phyloP scores from a whole-genome alignment of 257 asterid species.

The Forsythia viridissima region DNA sequence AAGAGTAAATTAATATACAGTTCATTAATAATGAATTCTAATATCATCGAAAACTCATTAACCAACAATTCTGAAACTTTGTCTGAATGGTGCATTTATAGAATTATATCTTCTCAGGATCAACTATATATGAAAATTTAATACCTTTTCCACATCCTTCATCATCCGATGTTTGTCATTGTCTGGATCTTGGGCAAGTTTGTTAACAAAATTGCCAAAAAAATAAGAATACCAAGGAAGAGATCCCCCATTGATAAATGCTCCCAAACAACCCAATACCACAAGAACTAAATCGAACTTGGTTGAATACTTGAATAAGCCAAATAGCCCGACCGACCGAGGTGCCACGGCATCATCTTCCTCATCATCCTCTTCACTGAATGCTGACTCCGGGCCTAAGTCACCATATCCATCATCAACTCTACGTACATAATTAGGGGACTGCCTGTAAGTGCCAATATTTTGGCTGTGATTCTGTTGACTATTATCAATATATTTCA shows the following conservation, averaged over 20 bases:
- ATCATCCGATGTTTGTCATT: slow-evolving; percentile 50
- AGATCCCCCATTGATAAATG: slow-evolving; percentile 82
- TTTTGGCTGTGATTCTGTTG: slow-evolving; percentile 15
- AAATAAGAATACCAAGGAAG: slow-evolving; percentile 88
- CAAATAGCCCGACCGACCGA: slow-evolving; percentile 51
- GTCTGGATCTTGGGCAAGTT: slow-evolving; percentile 43
- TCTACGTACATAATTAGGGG: slow-evolving; percentile 22
- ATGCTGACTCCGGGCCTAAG: slow-evolving; percentile 13
- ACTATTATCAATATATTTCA: slow-evolving; percentile 18
- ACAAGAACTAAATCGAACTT: slow-evolving; percentile 62
- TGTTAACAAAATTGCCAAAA: slow-evolving; percentile 68
- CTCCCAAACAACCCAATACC: slow-evolving; percentile 73
- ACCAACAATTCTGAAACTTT: not conserved
- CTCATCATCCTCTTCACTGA: slow-evolving; percentile 41
- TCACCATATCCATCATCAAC: slow-evolving; percentile 26
- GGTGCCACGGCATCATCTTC: slow-evolving; percentile 47
- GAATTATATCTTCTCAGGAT: not conserved
- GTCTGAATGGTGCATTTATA: not conserved
- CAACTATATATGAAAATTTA: not conserved
- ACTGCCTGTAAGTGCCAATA: slow-evolving; percentile 20
- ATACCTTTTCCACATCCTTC: slow-evolving; percentile 69
- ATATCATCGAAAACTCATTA: not conserved
- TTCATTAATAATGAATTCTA: too few relatives aligned
- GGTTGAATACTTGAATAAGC: slow-evolving; percentile 71
- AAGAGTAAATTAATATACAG: too few relatives aligned